Percentiles rank a stretch among this genome's conserved stretches.
These are phyloP conservation scores for Heimioporus sp. DNA, from an alignment of 768 basidiomycete species.

Conservation along the genomic window DNA sequence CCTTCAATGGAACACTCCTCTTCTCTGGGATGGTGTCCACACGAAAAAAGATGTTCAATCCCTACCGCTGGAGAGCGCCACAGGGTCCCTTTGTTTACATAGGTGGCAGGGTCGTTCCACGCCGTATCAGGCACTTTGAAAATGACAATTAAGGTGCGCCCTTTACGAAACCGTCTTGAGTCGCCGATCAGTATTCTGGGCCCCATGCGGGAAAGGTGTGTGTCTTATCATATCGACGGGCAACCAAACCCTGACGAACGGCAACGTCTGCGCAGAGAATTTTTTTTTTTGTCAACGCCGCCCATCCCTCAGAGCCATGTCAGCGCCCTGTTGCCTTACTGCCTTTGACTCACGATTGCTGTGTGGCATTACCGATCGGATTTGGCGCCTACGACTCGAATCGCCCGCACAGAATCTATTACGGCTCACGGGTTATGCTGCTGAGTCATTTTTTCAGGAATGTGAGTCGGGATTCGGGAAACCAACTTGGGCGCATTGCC, in stretches of 20 bases:
- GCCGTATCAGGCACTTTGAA: constrained; percentile 14
- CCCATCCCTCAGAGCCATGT: too few relatives aligned
- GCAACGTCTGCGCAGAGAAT: neutral
- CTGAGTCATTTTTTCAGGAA: too few relatives aligned
- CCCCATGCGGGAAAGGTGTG: neutral
- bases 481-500: too few relatives aligned
- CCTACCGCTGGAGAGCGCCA: neutral
- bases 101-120: constrained; percentile 7
- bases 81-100: constrained; percentile 21
- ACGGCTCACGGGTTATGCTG: too few relatives aligned
- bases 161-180: constrained; percentile 15
- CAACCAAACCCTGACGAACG: neutral
- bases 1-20: neutral
- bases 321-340: too few relatives aligned
- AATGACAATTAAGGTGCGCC: constrained; percentile 9
- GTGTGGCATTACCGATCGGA: too few relatives aligned
- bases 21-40: too few relatives aligned
- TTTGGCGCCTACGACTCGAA: too few relatives aligned
- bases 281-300: too few relatives aligned
- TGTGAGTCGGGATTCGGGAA: too few relatives aligned
- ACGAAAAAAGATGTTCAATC: neutral
- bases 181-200: constrained; percentile 13
- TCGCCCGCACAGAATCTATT: too few relatives aligned
- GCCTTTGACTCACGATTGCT: too few relatives aligned
- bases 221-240: neutral